These are phyloP conservation scores for Heliamphora pulchella DNA, from an alignment of 179 eudicot species.

Conservation along the genomic window DNA sequence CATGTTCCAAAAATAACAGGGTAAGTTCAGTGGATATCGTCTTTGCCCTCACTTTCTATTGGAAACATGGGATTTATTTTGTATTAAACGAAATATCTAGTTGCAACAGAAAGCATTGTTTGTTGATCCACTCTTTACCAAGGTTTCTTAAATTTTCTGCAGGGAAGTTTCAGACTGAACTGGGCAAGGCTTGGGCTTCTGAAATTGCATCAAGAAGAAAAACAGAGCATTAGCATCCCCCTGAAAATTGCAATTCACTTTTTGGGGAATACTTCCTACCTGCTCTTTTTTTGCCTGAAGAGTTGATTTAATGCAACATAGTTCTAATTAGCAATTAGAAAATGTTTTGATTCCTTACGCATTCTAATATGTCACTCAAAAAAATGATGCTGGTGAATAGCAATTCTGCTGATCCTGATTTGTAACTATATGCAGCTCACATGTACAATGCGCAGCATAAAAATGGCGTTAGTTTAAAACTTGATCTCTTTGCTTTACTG, in stretches of 20 bases:
- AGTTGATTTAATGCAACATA: not conserved
- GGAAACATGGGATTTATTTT: not conserved
- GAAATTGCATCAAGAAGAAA: constrained; percentile 77
- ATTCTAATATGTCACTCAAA: not conserved
- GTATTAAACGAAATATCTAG: not conserved
- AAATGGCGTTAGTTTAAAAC: too few relatives aligned
- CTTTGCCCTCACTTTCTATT: too few relatives aligned
- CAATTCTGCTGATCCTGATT: not conserved
- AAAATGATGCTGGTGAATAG: constrained; percentile 5
- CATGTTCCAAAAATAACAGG: not conserved
- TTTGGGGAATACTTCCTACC: constrained; percentile 5
- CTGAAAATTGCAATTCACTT: constrained; percentile 2
- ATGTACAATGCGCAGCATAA: too few relatives aligned
- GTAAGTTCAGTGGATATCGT: not conserved
- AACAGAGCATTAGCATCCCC: constrained; percentile 15
- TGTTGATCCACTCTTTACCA: not conserved
- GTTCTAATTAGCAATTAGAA: not conserved
- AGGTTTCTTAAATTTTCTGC: constrained; percentile 16
- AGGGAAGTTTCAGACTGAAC: constrained; percentile 89
- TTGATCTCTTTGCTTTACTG: too few relatives aligned
- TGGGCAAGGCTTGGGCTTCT: constrained; percentile 83
- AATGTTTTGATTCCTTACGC: not conserved
- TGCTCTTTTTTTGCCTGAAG: constrained; percentile 5
- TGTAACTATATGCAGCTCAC: not conserved
- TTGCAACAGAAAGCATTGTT: not conserved